These are phyloP conservation scores for Corylus avellana DNA, from an alignment of 306 rosid genomes.

Conservation along the genomic window DNA sequence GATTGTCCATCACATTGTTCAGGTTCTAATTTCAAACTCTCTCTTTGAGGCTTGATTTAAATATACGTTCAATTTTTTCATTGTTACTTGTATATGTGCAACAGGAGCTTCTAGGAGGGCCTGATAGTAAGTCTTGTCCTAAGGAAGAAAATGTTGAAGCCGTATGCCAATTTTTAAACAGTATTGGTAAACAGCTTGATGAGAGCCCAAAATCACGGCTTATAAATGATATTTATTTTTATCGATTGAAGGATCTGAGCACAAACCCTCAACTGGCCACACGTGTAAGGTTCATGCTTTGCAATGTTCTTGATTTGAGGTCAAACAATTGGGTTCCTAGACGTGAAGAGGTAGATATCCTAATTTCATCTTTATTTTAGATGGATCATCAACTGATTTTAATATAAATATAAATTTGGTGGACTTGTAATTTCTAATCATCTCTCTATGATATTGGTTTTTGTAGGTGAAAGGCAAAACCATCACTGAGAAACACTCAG, in stretches of 20 bases:
- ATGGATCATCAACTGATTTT: neutral
- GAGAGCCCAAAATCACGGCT: conserved; percentile 71
- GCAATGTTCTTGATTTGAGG: conserved; percentile 80
- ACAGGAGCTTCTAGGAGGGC: conserved; percentile 86
- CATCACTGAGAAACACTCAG: conserved; percentile 87
- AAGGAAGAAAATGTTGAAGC: conserved; percentile 99
- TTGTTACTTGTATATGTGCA: conserved; percentile 23
- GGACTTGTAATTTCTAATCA: neutral
- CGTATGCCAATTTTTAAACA: conserved; percentile 86
- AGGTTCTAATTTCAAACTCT: conserved; percentile 47
- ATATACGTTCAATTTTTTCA: conserved; percentile 1
- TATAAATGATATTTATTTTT: conserved; percentile 75
- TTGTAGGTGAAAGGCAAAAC: conserved; percentile 86
- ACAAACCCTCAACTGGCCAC: conserved; percentile 70
- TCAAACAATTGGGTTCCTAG: conserved; percentile 89
- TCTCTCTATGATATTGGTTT: conserved; percentile 2
- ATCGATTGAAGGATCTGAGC: conserved; percentile 74
- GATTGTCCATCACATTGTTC: conserved; percentile 97
- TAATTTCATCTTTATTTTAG: neutral
- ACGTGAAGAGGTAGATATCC: conserved; percentile 81
- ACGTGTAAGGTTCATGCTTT: conserved; percentile 86
- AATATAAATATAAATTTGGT: neutral
- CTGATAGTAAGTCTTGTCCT: conserved; percentile 77
- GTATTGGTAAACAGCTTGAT: conserved; percentile 98
- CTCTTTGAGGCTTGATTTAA: neutral